Percentiles rank a stretch among this genome's conserved stretches.
Evolutionary conservation across 228 moss, liverwort and hornwort genomes (phyloP).

Genomic region (Sphagnum fallax): DNA sequence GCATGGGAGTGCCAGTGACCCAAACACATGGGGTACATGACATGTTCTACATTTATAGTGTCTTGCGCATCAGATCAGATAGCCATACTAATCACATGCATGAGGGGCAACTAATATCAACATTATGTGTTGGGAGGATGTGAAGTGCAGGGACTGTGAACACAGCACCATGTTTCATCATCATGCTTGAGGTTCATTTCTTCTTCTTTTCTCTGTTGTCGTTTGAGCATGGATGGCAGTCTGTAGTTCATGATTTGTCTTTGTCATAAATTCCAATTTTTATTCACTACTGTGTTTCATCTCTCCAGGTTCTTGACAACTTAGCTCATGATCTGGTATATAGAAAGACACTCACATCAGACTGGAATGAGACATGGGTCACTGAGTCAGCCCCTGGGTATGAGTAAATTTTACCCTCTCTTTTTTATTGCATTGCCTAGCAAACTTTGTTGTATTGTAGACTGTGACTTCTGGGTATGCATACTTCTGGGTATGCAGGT

Average conservation of each 20-base stretch:
- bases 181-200: conserved; percentile 84
- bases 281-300: neutral
- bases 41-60: neutral
- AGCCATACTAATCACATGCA: neutral
- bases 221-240: neutral
- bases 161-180: conserved; percentile 56
- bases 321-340: conserved; percentile 87
- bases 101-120: neutral
- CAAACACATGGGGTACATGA: conserved; percentile 73
- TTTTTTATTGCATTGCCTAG: neutral
- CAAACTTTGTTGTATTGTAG: neutral
- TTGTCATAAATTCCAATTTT: conserved; percentile 1
- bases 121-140: conserved; percentile 20
- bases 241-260: conserved; percentile 1
- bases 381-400: conserved; percentile 47
- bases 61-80: neutral
- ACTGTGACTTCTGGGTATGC: neutral
- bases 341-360: conserved; percentile 45
- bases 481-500: neutral
- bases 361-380: conserved; percentile 83
- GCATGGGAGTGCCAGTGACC: conserved; percentile 70
- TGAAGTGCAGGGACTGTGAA: conserved; percentile 69
- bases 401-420: neutral
- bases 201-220: neutral
- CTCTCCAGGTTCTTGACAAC: conserved; percentile 87